phyloP scores from a whole-genome alignment of 2,329 filamentous ascomycete species.

The Emergomyces orientalis region DNA sequence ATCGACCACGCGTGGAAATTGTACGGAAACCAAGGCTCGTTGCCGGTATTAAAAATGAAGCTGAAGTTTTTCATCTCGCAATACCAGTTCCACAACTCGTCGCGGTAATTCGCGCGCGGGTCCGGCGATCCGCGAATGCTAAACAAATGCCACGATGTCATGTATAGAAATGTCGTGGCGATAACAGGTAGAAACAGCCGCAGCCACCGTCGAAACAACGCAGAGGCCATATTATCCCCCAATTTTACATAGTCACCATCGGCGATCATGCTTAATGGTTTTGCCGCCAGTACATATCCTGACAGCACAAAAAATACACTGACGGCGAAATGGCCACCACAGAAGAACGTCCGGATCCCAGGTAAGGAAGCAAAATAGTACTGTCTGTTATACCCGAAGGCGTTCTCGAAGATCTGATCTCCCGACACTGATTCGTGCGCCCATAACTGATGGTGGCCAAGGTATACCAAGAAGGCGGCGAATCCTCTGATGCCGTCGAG shows the following conservation, averaged over 20 bases:
- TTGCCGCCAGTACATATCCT: slow-evolving; percentile 38
- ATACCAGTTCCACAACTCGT: slow-evolving; percentile 46
- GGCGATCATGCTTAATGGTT: slow-evolving; percentile 36
- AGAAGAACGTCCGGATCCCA: slow-evolving; percentile 22
- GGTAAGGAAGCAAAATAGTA: slow-evolving; percentile 11
- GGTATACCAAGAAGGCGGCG: slow-evolving; percentile 36
- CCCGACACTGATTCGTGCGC: slow-evolving; percentile 38
- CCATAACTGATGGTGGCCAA: slow-evolving; percentile 53
- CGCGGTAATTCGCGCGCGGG: slow-evolving; percentile 35
- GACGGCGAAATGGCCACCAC: slow-evolving; percentile 36
- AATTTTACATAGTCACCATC: slow-evolving; percentile 32
- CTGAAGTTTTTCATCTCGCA: slow-evolving; percentile 59
- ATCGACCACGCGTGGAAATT: slow-evolving; percentile 57
- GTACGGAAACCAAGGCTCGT: slow-evolving; percentile 48
- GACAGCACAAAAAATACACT: slow-evolving; percentile 43
- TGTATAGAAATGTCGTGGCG: slow-evolving; percentile 30
- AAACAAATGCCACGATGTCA: slow-evolving; percentile 46
- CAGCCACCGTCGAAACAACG: slow-evolving; percentile 36
- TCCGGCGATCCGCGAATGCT: slow-evolving; percentile 38
- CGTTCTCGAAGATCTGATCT: slow-evolving; percentile 42
- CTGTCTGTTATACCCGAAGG: slow-evolving; percentile 16
- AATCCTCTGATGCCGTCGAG: slow-evolving; percentile 22
- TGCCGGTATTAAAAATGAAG: slow-evolving; percentile 53
- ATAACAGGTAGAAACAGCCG: slow-evolving; percentile 37
- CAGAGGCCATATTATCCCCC: slow-evolving; percentile 36